A percentile compares a stretch with the other conserved stretches of the same genome.
These are phyloP conservation scores for Antitrichia curtipendula DNA, from an alignment of 225 moss, liverwort and hornwort species.

Conservation along the genomic window DNA sequence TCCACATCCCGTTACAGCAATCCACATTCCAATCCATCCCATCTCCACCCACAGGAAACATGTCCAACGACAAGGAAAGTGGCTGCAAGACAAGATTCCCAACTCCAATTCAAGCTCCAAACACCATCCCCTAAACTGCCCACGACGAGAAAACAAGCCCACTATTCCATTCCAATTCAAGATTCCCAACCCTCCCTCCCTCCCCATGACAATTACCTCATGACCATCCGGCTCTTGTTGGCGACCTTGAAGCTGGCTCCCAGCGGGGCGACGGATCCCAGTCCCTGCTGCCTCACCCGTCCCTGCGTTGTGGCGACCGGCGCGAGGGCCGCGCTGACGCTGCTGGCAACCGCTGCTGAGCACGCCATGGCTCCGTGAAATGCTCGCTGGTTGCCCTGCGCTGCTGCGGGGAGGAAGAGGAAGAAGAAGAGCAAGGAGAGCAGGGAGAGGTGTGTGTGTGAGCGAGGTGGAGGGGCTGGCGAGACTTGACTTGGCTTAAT, in stretches of 20 bases:
- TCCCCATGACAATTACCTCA: slow-evolving; percentile 1
- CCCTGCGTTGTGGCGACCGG: neutral
- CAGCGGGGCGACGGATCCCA: neutral
- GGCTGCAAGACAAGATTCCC: neutral
- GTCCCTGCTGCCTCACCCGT: neutral
- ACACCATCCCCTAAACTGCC: neutral
- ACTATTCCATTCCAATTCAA: neutral
- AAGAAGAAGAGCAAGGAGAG: neutral
- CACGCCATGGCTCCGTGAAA: slow-evolving; percentile 15
- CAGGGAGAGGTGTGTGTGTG: neutral
- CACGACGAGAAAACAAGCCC: neutral
- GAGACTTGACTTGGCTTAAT: neutral
- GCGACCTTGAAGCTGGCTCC: neutral
- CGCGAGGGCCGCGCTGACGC: slow-evolving; percentile 4
- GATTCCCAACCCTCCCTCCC: neutral
- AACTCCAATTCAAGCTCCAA: neutral
- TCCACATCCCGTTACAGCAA: neutral
- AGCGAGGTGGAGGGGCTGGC: too few species aligned
- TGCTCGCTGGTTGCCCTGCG: neutral
- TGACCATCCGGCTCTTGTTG: slow-evolving; percentile 18
- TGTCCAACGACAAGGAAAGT: neutral
- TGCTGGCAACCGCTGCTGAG: slow-evolving; percentile 11
- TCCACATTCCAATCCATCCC: neutral
- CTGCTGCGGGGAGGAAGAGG: neutral
- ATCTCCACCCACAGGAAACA: too few species aligned